Percentiles rank a stretch among this genome's conserved stretches.
Evolutionary conservation across 352 stramenopile genomes (phyloP).

Genomic region (Phytopythium ostracodes): DNA sequence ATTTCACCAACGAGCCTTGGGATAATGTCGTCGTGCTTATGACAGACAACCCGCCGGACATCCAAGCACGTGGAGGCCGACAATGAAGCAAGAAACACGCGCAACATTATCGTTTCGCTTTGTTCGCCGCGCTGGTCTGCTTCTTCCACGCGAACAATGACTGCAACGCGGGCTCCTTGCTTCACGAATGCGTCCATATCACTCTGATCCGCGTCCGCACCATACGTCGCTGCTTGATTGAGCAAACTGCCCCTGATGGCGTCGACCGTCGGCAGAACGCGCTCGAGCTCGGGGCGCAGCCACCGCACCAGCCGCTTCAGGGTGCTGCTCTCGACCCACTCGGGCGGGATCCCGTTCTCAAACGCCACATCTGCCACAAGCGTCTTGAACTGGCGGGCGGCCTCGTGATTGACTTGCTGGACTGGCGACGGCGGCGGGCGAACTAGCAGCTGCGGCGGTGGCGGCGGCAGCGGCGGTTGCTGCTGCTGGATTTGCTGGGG

Average conservation of each 20-base stretch:
- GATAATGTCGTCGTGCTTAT: background rate
- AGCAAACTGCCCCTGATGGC: background rate
- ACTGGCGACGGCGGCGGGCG: background rate
- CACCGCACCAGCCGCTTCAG: background rate
- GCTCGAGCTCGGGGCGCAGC: background rate
- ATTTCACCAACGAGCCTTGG: background rate
- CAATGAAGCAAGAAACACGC: background rate
- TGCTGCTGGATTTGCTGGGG: background rate
- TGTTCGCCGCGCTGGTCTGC: background rate
- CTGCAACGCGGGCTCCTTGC: background rate
- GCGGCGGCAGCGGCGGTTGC: background rate
- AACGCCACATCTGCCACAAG: background rate
- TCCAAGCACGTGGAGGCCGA: background rate
- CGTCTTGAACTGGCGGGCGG: background rate
- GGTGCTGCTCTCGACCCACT: conserved; percentile 3
- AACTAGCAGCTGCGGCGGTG: background rate
- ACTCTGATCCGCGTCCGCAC: background rate
- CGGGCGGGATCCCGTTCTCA: background rate
- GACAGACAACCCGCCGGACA: background rate
- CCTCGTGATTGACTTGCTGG: background rate
- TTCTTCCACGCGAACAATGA: background rate
- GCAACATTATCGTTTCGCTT: background rate
- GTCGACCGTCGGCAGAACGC: background rate
- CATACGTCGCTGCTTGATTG: background rate
- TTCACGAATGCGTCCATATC: background rate